Evolutionary conservation across 2,329 filamentous ascomycete genomes (phyloP), one percentile per base, ranked within the genome.

Genomic region (Fusarium floridanum): DNA sequence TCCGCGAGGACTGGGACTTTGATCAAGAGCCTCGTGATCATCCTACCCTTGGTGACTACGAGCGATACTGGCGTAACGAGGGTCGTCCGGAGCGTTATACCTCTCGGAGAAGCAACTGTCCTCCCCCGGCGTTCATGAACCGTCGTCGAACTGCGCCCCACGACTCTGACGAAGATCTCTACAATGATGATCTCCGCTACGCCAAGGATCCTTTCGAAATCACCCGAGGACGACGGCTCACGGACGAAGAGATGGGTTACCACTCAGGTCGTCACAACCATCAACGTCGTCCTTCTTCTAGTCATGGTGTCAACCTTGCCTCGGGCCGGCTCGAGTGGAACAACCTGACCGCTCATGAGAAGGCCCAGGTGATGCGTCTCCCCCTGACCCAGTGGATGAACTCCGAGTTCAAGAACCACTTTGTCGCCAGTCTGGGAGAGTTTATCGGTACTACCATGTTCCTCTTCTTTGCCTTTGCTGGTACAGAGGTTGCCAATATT

Each of bases 361-460:
- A 83, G 76, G 81, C 79, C 6, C 79, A 86, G 66, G 84, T 86
- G 11, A 80, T 86, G 79, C 82, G 85, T 39, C 78, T 87, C 24
- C 85, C 85, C 2, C 81, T 84, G 79, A 84, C 82, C 4, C 80
- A 84, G 36, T 86, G 85, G 85, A 86, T 87, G 85, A 83, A 86
- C 76, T 85, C 84, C 9, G 75, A 82, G 59, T 73, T 86, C 68
- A 87, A 86, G 80, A 85, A 87, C 77, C 81, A 84, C 79, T 81
- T 84, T 66, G 76, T 85, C 37, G 80, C 84, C 60, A 76, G 77
- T 41, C 57, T 82, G 8, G 82, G 83, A 48, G 84, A 85, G 75
- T 80, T 86, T 12, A 80, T 85, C 22, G 84, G 84, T 39, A 85
- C 84, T 4, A 83, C 83, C 16, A 81, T 85, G 76, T 85, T 86